Conservation (phyloP, 2,329 filamentous ascomycete genomes). For the Nectriaceae sp. region DNA sequence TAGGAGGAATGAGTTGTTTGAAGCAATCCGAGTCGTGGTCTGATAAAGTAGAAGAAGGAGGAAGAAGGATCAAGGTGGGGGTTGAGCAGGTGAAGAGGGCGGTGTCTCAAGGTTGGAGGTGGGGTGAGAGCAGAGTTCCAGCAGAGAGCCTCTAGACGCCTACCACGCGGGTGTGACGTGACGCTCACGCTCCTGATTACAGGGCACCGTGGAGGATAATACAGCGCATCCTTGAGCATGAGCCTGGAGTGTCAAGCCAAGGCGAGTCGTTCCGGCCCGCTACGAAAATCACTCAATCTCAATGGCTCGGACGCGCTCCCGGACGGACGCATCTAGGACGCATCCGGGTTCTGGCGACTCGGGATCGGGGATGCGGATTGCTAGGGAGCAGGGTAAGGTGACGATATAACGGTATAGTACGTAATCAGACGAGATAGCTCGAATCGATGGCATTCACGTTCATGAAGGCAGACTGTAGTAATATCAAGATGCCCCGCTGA, state of each 20-base stretch:
- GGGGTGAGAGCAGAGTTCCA: too few species aligned
- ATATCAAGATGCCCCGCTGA: background rate
- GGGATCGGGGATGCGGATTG: conserved; percentile 8
- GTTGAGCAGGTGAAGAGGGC: conserved; percentile 15
- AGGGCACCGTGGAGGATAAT: background rate
- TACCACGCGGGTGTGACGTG: conserved; percentile 1
- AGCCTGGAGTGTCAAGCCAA: background rate
- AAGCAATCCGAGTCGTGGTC: conserved; percentile 10
- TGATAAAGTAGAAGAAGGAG: conserved; percentile 18
- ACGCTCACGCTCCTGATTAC: background rate
- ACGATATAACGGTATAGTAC: background rate
- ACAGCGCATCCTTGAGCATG: too few species aligned
- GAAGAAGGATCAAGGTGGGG: conserved; percentile 15
- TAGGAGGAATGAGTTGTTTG: conserved; percentile 16
- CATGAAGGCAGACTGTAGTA: too few species aligned
- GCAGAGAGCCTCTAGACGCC: too few species aligned
- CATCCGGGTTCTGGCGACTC: conserved; percentile 13
- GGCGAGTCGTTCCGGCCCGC: background rate
- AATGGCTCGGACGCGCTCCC: background rate
- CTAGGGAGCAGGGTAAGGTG: background rate
- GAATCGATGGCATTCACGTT: too few species aligned
- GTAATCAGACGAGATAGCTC: background rate
- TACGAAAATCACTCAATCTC: conserved; percentile 11
- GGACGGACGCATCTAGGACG: conserved; percentile 4
- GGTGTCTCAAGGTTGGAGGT: background rate